phyloP scores from a whole-genome alignment of 352 stramenopile species.

The Globisporangium carolinianum region DNA sequence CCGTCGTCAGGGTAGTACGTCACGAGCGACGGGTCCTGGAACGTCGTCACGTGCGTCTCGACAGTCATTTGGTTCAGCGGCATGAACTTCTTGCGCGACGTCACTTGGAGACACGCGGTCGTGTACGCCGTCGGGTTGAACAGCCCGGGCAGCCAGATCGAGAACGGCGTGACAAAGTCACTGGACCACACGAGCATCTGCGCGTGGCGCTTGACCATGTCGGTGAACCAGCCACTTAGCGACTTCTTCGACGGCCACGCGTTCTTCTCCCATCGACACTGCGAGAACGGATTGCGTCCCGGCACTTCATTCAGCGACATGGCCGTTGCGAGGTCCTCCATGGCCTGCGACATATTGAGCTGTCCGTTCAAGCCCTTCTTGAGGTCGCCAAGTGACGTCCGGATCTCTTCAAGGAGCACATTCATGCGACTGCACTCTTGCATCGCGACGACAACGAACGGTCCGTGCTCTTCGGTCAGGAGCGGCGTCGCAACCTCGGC shows the following conservation, averaged over 20 bases:
- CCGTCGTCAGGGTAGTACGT: conserved; percentile 86
- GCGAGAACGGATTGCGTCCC: conserved; percentile 92
- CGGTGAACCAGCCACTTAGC: conserved; percentile 86
- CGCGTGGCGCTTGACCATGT: conserved; percentile 91
- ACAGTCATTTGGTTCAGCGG: conserved; percentile 95
- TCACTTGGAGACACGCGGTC: conserved; percentile 94
- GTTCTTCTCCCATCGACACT: conserved; percentile 94
- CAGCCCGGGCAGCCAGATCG: conserved; percentile 93
- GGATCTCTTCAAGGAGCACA: conserved; percentile 88
- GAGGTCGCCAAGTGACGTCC: conserved; percentile 86
- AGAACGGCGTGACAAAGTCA: conserved; percentile 90
- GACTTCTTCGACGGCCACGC: conserved; percentile 94
- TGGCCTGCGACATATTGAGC: conserved; percentile 93
- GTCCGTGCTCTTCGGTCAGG: conserved; percentile 82
- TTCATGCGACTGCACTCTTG: conserved; percentile 96
- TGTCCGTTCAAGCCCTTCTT: conserved; percentile 95
- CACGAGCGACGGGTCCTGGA: conserved; percentile 80
- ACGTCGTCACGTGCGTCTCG: conserved; percentile 94
- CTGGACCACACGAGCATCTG: conserved; percentile 87
- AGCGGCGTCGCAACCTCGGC: conserved; percentile 83
- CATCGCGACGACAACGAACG: conserved; percentile 92
- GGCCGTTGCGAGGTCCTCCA: conserved; percentile 91
- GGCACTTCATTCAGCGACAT: conserved; percentile 93
- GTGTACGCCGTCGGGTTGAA: conserved; percentile 96
- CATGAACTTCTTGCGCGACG: conserved; percentile 87